phyloP scores from a whole-genome alignment of 768 basidiomycete species.

The Fomitopsis serialis region DNA sequence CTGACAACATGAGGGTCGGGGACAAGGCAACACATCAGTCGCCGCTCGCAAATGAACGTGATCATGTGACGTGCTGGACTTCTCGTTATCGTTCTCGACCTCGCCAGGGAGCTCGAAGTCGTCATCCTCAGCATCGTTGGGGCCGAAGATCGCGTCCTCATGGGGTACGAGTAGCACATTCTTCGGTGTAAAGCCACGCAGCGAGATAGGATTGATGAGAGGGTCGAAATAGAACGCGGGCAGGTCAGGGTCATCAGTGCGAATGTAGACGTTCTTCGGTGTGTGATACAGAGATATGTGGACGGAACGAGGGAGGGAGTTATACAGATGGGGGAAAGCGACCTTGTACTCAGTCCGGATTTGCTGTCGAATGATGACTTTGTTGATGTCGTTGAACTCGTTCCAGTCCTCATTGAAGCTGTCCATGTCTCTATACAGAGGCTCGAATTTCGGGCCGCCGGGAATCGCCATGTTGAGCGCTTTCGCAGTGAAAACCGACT shows the following conservation, averaged over 20 bases:
- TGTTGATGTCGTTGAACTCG: slow-evolving; percentile 99
- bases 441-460: slow-evolving; percentile 98
- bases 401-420: slow-evolving; percentile 99
- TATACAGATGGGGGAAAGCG: slow-evolving; percentile 98
- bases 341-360: slow-evolving; percentile 99
- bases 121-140: slow-evolving; percentile 79
- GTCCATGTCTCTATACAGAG: slow-evolving; percentile 95
- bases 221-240: slow-evolving; percentile 99
- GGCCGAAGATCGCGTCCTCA: slow-evolving; percentile 90
- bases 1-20: too few relatives aligned
- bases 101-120: slow-evolving; percentile 81
- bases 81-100: too few relatives aligned
- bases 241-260: slow-evolving; percentile 98
- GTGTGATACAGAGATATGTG: slow-evolving; percentile 87
- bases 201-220: slow-evolving; percentile 94
- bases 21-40: too few relatives aligned
- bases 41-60: too few relatives aligned
- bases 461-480: slow-evolving; percentile 96
- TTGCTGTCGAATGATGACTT: slow-evolving; percentile 98
- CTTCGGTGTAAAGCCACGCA: slow-evolving; percentile 81
- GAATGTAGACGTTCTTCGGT: slow-evolving; percentile 98
- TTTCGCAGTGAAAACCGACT: slow-evolving; percentile 97
- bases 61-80: too few relatives aligned
- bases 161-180: slow-evolving; percentile 79
- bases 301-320: slow-evolving; percentile 93